Conservation (phyloP, 2,329 filamentous ascomycete genomes). For the Phialophora tarda region DNA sequence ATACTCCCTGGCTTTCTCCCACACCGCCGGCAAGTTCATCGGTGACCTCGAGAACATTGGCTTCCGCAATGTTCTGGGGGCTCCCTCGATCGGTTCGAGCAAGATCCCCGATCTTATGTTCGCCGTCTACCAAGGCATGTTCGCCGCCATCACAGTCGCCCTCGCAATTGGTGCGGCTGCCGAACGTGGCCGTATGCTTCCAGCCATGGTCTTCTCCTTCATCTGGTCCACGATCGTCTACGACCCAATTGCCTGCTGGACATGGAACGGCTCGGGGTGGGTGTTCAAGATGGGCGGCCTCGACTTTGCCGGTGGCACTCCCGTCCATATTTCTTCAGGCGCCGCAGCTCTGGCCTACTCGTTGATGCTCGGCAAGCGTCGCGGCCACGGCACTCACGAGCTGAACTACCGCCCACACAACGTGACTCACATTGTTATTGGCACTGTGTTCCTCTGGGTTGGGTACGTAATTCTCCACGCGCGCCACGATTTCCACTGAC, state of each 20-base stretch:
- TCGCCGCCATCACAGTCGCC: constrained; percentile 67
- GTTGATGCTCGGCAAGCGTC: constrained; percentile 86
- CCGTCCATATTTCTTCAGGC: constrained; percentile 72
- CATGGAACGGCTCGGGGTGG: constrained; percentile 86
- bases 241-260: constrained; percentile 93
- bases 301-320: constrained; percentile 88
- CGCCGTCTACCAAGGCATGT: constrained; percentile 86
- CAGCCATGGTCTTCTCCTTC: constrained; percentile 90
- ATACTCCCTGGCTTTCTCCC: constrained; percentile 81
- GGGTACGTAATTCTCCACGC: constrained; percentile 52
- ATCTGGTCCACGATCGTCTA: constrained; percentile 90
- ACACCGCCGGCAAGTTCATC: constrained; percentile 75
- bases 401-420: constrained; percentile 86
- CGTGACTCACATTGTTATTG: constrained; percentile 88
- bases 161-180: constrained; percentile 84
- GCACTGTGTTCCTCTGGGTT: constrained; percentile 92
- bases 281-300: constrained; percentile 77
- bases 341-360: constrained; percentile 85
- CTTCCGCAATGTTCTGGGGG: constrained; percentile 74
- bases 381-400: constrained; percentile 72
- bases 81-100: constrained; percentile 73
- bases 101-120: constrained; percentile 83
- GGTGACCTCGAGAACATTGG: constrained; percentile 81
- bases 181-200: constrained; percentile 85
- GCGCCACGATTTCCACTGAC: constrained; percentile 53